Conservation (phyloP, 1,284 basidiomycete species). For the Rhodotorula sp. region DNA sequence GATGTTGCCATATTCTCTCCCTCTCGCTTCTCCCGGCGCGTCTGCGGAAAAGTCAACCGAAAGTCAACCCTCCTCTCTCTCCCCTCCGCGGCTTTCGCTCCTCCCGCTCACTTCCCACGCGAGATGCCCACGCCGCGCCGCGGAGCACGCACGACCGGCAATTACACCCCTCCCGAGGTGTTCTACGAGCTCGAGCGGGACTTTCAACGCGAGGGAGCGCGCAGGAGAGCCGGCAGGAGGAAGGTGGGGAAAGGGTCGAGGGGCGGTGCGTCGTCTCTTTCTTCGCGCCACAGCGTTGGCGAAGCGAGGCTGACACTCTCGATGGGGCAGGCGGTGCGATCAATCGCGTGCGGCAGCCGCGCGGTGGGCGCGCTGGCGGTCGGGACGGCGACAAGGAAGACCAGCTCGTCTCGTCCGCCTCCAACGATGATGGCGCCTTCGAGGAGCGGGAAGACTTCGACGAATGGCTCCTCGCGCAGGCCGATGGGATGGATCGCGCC, state of each 20-base stretch:
- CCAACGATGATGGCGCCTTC: not conserved
- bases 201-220: not conserved
- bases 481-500: not conserved
- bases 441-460: not conserved
- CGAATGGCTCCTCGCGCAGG: not conserved
- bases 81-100: not conserved
- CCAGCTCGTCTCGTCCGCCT: conserved; percentile 3
- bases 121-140: not conserved
- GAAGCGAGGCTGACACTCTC: not conserved
- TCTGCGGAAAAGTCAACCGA: not conserved
- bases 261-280: not conserved
- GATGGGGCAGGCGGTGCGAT: too few species aligned
- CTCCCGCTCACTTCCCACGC: not conserved
- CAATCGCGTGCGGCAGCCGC: too few species aligned
- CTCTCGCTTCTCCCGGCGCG: too few species aligned
- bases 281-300: too few species aligned
- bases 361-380: not conserved
- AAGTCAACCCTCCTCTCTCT: too few species aligned
- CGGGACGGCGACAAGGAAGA: conserved; percentile 4
- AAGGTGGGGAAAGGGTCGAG: not conserved
- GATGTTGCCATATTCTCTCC: not conserved
- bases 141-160: too few species aligned
- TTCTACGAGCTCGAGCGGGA: conserved; percentile 5
- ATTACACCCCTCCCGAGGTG: not conserved
- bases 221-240: not conserved